Base-by-base conservation (phyloP, 371 early-diverging fungal species). In the Mucor saturninus region DNA sequence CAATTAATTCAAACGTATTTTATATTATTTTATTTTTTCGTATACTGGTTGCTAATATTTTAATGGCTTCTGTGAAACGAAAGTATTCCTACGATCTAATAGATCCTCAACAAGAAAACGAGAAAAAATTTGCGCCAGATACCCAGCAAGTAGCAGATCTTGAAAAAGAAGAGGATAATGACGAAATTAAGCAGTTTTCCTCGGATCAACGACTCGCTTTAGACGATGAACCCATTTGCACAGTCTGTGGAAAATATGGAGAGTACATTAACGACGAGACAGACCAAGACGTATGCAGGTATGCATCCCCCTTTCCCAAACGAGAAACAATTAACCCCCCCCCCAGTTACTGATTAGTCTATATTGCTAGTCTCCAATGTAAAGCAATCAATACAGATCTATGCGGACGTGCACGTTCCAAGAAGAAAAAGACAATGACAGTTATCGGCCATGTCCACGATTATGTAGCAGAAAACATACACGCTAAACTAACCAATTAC, bases 181-280 rank as follows among this genome's bases (percentile, higher is more conserved):
- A 69, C 35, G 55, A 59, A 0, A 51, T 73, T 28, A 71, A 73
- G 39, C 54, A 60, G 8, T 70, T 60, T 45, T 62, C 66, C 40
- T 64, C 69, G 8, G 73, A 74, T 38, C 84, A 86, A 58, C 77
- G 83, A 30, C 46, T 62, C 13, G 69, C 67, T 11, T 37, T 54
- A 48, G 54, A 71, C 29, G 79, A 74, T 3, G 83, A 84, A 56
- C 80, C 81, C 14, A 30, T 54, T 3, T 84, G 86, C 51, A 55
- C 80, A 14, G 64, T 84, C 14, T 84, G 85, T 61, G 81, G 83
- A n/a, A 74, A 72, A 66, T 84, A 76, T 56, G 86, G 84, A 0
- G 86, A 82, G 66, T 83, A 81, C 56, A 75, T 81, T 28, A 79
- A 76, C 54, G 72, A 81, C 46, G 62, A 65, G 7, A 83, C 81